These are phyloP conservation scores for Diaporthe longicolla DNA, from an alignment of 2,329 filamentous ascomycete species.

Conservation along the genomic window DNA sequence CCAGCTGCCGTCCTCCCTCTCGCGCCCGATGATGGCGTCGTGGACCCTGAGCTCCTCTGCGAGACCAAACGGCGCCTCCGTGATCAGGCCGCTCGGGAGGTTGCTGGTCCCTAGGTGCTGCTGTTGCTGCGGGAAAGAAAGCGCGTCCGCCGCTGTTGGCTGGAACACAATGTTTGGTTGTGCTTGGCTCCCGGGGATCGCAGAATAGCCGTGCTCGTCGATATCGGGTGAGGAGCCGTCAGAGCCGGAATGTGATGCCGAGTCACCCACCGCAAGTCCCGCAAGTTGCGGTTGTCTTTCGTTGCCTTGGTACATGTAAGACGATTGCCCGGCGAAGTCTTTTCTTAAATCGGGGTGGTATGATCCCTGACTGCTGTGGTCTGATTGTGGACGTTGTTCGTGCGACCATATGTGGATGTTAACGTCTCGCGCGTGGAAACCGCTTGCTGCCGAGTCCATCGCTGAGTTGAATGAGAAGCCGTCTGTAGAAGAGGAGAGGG, in stretches of 20 bases:
- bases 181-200: not conserved
- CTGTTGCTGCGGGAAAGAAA: constrained; percentile 14
- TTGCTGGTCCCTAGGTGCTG: not conserved
- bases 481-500: constrained; percentile 21
- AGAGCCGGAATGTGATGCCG: constrained; percentile 21
- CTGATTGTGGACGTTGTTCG: constrained; percentile 18
- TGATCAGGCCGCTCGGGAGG: constrained; percentile 41
- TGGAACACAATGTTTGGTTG: not conserved
- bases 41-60: constrained; percentile 52
- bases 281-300: not conserved
- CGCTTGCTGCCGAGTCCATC: constrained; percentile 23
- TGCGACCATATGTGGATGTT: constrained; percentile 35
- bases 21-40: constrained; percentile 49
- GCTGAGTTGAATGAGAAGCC: constrained; percentile 36
- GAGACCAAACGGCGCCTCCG: constrained; percentile 51
- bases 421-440: constrained; percentile 29
- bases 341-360: not conserved
- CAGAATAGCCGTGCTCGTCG: constrained; percentile 2
- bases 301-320: not conserved
- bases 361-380: not conserved
- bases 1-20: constrained; percentile 51
- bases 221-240: constrained; percentile 18
- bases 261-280: not conserved
- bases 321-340: not conserved
- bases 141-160: not conserved